Conservation (phyloP, 768 basidiomycete genomes). For the Coprinopsis cinerea region DNA sequence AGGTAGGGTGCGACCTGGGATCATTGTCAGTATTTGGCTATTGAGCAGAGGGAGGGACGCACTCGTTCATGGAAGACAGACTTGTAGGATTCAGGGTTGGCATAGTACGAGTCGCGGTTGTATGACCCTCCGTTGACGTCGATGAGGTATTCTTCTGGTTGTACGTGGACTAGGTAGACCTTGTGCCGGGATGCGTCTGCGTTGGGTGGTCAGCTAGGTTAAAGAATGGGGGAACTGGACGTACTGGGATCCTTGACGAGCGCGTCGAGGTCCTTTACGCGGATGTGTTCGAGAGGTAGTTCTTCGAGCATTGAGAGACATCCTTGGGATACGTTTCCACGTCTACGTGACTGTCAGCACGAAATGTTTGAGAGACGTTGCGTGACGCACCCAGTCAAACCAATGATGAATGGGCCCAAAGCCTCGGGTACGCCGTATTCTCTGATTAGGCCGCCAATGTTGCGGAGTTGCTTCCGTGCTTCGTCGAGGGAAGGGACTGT, state of each 20-base stretch:
- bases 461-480: conserved; percentile 47
- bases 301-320: conserved; percentile 66
- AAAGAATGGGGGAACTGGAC: conserved; percentile 9
- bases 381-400: conserved; percentile 67
- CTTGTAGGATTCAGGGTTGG: conserved; percentile 55
- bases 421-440: conserved; percentile 52
- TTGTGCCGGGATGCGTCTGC: conserved; percentile 54
- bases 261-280: conserved; percentile 47
- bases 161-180: conserved; percentile 72
- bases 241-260: conserved; percentile 51
- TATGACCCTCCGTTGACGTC: conserved; percentile 52
- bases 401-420: conserved; percentile 74
- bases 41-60: conserved; percentile 1
- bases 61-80: conserved; percentile 71
- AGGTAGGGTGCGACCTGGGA: conserved; percentile 76
- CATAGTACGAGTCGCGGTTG: conserved; percentile 65
- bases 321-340: conserved; percentile 79
- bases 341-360: conserved; percentile 33
- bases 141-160: conserved; percentile 63
- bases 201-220: not conserved
- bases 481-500: conserved; percentile 53
- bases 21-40: not conserved
- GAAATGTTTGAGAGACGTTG: not conserved
- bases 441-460: conserved; percentile 51
- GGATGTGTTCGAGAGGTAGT: conserved; percentile 58